Evolutionary conservation across 78 protist species (phyloP), one percentile per base, ranked within the genome.

Genomic region (Speleostelium caveatum): DNA sequence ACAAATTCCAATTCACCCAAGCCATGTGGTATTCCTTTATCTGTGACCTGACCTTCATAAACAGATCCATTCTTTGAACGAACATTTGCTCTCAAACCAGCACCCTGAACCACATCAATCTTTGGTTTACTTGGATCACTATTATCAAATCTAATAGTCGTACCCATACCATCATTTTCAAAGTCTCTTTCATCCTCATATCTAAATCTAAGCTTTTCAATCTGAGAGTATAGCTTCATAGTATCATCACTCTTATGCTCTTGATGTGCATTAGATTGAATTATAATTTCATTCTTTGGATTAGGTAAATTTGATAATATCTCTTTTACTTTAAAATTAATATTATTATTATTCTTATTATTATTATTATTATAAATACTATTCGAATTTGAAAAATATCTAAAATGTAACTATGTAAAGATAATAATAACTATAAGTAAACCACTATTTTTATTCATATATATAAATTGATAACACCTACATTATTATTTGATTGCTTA

Each of bases 11-110:
- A 83, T 42, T 83, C 79, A 14, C 90, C 90, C 19, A 73, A 66
- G 36, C 90, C 90, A 56, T 83, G 3, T 55, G 90, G 90, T 22
- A 69, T 26, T n/a, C 90, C 90, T 6, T 36, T n/a, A 19, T 60
- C 60, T 59, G 33, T 69, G 0, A 69, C 58, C 21, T 55, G 77
- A 42, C 90, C 90, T 21, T 83, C 62, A 60, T 59, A 83, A 0
- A 56, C 12, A 8, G 79, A 55, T 8, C 90, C 90, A n/a, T 24
- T 30, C 19, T 60, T 59, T 33, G 79, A 69, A 14, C 30, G 36
- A 7, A 83, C 55, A 2, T 59, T 51, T 19, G 77, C 77, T 71
- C 30, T 71, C 17, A 49, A 32, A 14, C 77, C 77, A 49, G 36
- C 26, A 22, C 16, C 16, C 6, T 58, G 30, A 58, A 58, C 10